Evolutionary conservation across 805 yeast species (phyloP), one percentile per base, ranked within the genome.

Genomic region (Starmerella bombicola): DNA sequence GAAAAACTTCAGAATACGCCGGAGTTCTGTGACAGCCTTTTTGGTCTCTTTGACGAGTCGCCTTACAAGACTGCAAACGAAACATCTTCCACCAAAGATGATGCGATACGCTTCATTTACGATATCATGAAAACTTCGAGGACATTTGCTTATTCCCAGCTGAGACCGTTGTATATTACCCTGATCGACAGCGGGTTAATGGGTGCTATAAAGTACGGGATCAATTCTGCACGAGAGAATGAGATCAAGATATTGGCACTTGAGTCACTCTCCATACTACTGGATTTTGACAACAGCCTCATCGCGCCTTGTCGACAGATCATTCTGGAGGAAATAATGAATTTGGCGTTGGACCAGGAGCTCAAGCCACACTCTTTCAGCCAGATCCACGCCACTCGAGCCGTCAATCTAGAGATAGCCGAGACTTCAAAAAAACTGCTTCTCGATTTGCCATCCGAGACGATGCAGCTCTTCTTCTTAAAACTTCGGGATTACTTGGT

Each of bases 41-140:
- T 88, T 53, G 57, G 60, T 4, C 54, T 81, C 16, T 86, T 79
- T 56, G 58, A 62, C 18, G 46, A 42, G 38, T 5, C 37, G 37
- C 38, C 39, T 8, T 40, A 29, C 32, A 5, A 16, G 12, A 19
- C 30, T 4, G 6, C 40, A 35, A 4, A 37, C 38, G 4, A 13
- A 4, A 30, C 21, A 8, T 4, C 19, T 16, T 8, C 28, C 8
- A n/a, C 35, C 28, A 25, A 30, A 16, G 49, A 20, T 41, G 82
- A 83, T 52, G 95, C 91, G 0, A 76, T 91, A 3, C 69, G 70
- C 49, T 67, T 86, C 59, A 56, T 88, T 1, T 86, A 83, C 57
- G 95, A 88, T 56, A 78, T 83, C 56, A 76, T 80, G 2, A 58
- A 73, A 13, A 76, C 82, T 37, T 80, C 94, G 1, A 83, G 82